phyloP scores from a whole-genome alignment of 345 rosid genomes.

The Eucalyptus marginata region DNA sequence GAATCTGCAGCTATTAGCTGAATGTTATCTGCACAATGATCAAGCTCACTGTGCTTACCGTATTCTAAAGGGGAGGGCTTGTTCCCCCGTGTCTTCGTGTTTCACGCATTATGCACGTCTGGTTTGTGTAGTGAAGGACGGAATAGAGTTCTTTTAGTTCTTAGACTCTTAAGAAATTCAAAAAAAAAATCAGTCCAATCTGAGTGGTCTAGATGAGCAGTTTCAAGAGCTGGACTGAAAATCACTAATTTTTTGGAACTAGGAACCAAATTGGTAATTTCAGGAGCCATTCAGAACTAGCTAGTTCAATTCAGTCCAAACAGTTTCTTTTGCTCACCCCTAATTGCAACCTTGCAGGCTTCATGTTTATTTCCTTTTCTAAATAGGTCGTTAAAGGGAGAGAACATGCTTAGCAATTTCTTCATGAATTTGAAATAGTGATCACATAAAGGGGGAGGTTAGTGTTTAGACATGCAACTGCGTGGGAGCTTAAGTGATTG shows the following conservation, averaged over 20 bases:
- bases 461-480: background rate
- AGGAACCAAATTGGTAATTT: rapidly evolving
- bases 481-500: background rate
- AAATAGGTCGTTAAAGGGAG: rapidly evolving
- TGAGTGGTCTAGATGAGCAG: no score
- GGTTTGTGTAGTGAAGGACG: background rate
- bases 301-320: rapidly evolving
- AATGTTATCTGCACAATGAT: constrained; percentile 75
- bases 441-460: background rate
- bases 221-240: background rate
- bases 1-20: constrained; percentile 76
- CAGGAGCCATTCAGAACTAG: rapidly evolving
- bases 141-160: background rate
- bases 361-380: rapidly evolving
- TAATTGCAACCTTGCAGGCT: background rate
- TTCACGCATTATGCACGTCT: background rate
- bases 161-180: no score
- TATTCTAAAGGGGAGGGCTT: constrained; percentile 53
- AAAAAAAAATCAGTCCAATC: no score
- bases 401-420: no score
- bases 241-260: background rate
- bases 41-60: constrained; percentile 81
- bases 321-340: rapidly evolving
- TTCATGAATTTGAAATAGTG: no score
- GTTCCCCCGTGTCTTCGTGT: background rate